A percentile compares a stretch with the other conserved stretches of the same genome.
These are phyloP conservation scores for Cutaneotrichosporon dermatis DNA, from an alignment of 1,284 basidiomycete species.

Conservation along the genomic window DNA sequence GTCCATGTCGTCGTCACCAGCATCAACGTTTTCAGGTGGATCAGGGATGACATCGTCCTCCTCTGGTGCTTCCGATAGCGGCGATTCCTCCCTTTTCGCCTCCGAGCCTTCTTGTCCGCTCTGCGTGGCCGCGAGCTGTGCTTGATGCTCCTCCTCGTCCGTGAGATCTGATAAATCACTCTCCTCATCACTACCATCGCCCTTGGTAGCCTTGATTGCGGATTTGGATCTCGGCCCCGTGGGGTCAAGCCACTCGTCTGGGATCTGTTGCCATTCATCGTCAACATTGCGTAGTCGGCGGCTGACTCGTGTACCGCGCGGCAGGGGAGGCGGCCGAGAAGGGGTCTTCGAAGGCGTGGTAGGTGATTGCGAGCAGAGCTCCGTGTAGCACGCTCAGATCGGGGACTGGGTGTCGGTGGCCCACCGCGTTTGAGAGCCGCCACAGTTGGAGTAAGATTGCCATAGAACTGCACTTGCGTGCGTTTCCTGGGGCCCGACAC, in stretches of 20 bases:
- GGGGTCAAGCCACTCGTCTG: constrained; percentile 42
- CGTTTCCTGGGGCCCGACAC: constrained; percentile 31
- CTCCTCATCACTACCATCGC: constrained; percentile 25
- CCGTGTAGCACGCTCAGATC: constrained; percentile 19
- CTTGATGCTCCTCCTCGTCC: constrained; percentile 39
- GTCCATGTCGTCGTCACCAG: neutral
- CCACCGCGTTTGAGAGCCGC: constrained; percentile 34
- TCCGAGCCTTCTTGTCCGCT: neutral
- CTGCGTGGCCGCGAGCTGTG: constrained; percentile 13
- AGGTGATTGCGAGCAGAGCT: constrained; percentile 5
- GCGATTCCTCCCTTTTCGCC: constrained; percentile 8
- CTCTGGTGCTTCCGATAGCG: constrained; percentile 12
- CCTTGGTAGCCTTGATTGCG: constrained; percentile 5
- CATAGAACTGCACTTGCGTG: constrained; percentile 39
- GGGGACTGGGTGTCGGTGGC: constrained; percentile 6
- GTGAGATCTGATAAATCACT: constrained; percentile 47
- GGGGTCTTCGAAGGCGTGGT: constrained; percentile 11
- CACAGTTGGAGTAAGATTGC: constrained; percentile 36
- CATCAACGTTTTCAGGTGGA: neutral
- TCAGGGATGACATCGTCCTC: constrained; percentile 6
- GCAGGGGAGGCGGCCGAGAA: constrained; percentile 23
- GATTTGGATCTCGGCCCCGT: constrained; percentile 11
- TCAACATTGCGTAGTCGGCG: constrained; percentile 31
- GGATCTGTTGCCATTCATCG: constrained; percentile 49
- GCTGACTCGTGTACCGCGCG: constrained; percentile 35